phyloP scores from a whole-genome alignment of 352 stramenopile species.

The Ophiocytium majus region DNA sequence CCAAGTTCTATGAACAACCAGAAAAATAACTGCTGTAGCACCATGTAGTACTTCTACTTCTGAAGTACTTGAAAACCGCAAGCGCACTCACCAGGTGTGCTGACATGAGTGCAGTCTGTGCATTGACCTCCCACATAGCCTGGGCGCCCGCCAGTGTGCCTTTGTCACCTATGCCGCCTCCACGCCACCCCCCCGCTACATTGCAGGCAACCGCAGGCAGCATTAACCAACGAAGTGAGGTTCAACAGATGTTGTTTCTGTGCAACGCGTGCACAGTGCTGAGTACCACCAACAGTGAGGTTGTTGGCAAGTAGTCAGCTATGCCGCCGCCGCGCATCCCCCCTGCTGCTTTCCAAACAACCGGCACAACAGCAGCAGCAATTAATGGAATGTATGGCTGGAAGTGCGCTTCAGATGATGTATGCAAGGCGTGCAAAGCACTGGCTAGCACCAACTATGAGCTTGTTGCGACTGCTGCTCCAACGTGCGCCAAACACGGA shows the following conservation, averaged over 20 bases:
- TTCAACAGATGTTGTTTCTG: not conserved
- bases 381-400: no score
- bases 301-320: not conserved
- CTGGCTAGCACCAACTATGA: no score
- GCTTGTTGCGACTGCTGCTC: not conserved
- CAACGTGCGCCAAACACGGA: no score
- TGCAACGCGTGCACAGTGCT: no score
- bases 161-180: not conserved
- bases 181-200: slow-evolving; percentile 9
- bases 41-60: not conserved
- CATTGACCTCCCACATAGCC: slow-evolving; percentile 34
- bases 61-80: not conserved
- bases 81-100: slow-evolving; percentile 22
- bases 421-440: no score
- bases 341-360: not conserved
- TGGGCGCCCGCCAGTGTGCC: not conserved
- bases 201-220: not conserved
- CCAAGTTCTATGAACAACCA: not conserved
- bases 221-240: not conserved
- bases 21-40: not conserved
- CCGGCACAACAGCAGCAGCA: not conserved
- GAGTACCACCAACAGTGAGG: not conserved
- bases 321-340: no score
- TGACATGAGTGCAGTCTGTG: slow-evolving; percentile 13
- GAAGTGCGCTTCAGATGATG: no score